Evolutionary conservation across 1,284 basidiomycete genomes (phyloP), one percentile per base, ranked within the genome.

Genomic region (Tilletiaria anomala): DNA sequence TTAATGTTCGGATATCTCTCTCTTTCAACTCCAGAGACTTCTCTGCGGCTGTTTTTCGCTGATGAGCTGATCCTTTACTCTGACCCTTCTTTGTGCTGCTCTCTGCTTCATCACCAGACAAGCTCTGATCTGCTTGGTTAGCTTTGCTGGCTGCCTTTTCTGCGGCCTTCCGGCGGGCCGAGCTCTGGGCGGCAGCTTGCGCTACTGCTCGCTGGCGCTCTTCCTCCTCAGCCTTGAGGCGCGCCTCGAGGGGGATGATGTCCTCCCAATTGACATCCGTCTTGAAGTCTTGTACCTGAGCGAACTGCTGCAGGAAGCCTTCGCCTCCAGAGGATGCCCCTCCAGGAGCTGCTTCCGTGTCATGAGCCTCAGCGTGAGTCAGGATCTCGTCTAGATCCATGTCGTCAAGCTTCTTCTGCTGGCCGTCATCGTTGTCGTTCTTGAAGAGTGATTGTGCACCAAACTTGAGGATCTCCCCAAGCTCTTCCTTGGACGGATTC

Each of bases 381-480:
- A 99, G 77, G 59, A 99, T 91, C 55, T 96, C 93, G 68, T 97
- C 93, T 12, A 97, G 78, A 68, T 99, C 89, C 86, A 99, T 89
- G 67, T 96, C 88, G 64, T 94, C 91, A 34, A 99, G 79, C 71
- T 97, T 96, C 71, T 89, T 78, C 69, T 80, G 88, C 69, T 93
- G 87, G 48, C 82, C 80, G 40, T 73, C 76, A 40, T 62, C 59
- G 68, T 91, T 86, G 69, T 94, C 88, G 67, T 87, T 88, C 74
- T 96, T 91, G 73, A 96, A 96, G 84, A 99, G 89, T 71, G 84
- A 94, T 69, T 89, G 87, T 6, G 93, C 93, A 42, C 93, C 93
- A 68, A 94, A 97, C 71, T 97, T 97, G 68, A 99, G 77, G 45
- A 97, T 94, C n/a, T 89, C 88, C 26, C 84, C 84, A 29, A 99